Evolutionary conservation across 805 yeast species (phyloP).

Genomic region (Kazachstania taianensis): DNA sequence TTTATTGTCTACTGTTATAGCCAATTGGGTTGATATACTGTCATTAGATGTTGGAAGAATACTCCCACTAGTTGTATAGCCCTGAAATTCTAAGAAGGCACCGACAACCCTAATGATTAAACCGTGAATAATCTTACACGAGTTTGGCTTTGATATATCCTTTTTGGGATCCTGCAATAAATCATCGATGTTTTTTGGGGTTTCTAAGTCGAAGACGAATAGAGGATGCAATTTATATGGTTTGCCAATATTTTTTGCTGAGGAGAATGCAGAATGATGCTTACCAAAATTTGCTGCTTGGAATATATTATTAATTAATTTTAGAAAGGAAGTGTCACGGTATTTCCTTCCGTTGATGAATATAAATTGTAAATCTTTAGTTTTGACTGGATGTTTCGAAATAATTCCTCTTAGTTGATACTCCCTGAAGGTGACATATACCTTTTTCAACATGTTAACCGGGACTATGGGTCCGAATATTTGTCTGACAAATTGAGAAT

Average conservation of each 20-base stretch:
- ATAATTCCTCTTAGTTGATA: slow-evolving; percentile 32
- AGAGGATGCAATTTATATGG: slow-evolving; percentile 33
- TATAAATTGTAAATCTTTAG: slow-evolving; percentile 35
- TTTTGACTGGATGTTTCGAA: slow-evolving; percentile 29
- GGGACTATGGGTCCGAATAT: slow-evolving; percentile 15
- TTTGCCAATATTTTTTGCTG: slow-evolving; percentile 23
- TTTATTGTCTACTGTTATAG: no score
- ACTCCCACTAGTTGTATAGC: slow-evolving; percentile 12
- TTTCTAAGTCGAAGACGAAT: slow-evolving; percentile 28
- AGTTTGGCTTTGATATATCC: slow-evolving; percentile 19
- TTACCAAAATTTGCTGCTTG: slow-evolving; percentile 12
- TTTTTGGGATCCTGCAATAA: slow-evolving; percentile 35
- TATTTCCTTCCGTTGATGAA: slow-evolving; percentile 35
- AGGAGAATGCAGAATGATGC: neutral
- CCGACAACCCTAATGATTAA: slow-evolving; percentile 27
- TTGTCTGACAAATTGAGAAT: slow-evolving; percentile 3
- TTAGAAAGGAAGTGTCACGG: slow-evolving; percentile 11
- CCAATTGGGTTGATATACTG: no score
- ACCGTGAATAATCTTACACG: slow-evolving; percentile 21
- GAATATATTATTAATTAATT: slow-evolving; percentile 16
- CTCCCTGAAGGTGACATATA: slow-evolving; percentile 14
- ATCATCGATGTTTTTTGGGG: slow-evolving; percentile 29
- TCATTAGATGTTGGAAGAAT: no score
- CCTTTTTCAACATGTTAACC: slow-evolving; percentile 12
- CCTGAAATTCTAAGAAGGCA: slow-evolving; percentile 21